Base-by-base conservation (phyloP, 2,329 filamentous ascomycete species). In the Hypomyces perniciosus region DNA sequence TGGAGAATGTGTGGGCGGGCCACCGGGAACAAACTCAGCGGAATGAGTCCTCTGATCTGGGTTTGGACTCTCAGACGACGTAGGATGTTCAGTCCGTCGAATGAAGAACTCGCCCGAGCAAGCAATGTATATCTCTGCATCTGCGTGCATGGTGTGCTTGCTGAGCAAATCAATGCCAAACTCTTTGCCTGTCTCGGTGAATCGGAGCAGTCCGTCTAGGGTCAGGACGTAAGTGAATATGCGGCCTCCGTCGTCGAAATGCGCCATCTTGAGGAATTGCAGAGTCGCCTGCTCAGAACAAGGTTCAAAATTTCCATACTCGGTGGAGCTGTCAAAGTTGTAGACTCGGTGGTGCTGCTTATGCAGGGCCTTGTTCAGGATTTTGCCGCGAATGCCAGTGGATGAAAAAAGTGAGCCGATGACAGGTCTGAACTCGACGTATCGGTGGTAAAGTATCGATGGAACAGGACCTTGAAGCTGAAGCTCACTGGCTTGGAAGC, bases 101-200 rank as follows among this genome's bases (percentile, higher is more conserved):
- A 97, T 79, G 66, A 96, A 93, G 68, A 97, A 97, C 64, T 97
- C 92, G 39, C 92, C 92, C 1, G 88, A 90, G 65, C 85, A 96
- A 26, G 91, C 92, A 56, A 96, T 89, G 66, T 96, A 96, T 2
- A 88, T 86, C 34, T 84, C 87, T 1, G 96, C 91, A 66, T 96
- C 85, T 57, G 88, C 92, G 71, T 97, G 92, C 90, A 97, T 96
- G 38, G 90, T 95, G 68, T 97, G 92, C 67, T 97, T 97, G 67
- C 85, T 90, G 61, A 97, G 71, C 67, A 96, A 75, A 69, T 96
- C 92, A 61, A 97, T 90, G 47, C 91, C 90, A 53, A 96, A 96
- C 62, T 96, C 91, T 61, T 93, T 93, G 30, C 92, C 92, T 0
- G 92, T 97, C 68, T 96, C 92, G 1, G 92, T 96, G 69, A 96